Conservation (phyloP, 805 yeast genomes). For the Candida nonsorbophila region DNA sequence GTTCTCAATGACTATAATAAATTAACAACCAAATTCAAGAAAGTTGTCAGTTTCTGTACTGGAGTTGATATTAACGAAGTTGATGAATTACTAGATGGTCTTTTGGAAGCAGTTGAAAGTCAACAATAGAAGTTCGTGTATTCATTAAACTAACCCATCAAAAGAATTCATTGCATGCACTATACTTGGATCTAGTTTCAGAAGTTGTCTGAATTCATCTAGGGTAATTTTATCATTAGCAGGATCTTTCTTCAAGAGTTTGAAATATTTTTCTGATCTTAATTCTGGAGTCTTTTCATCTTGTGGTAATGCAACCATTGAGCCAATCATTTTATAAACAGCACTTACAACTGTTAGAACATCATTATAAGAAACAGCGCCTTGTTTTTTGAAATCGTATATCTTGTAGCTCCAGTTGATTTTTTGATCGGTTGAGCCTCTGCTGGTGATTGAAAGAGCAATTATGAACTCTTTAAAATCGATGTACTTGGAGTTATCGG, state of each 20-base stretch:
- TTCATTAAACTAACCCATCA: slow-evolving; percentile 62
- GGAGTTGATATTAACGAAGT: slow-evolving; percentile 80
- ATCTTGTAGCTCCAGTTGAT: slow-evolving; percentile 84
- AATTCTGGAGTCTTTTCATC: slow-evolving; percentile 91
- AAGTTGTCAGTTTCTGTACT: slow-evolving; percentile 85
- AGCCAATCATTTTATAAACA: slow-evolving; percentile 92
- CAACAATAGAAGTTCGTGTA: slow-evolving; percentile 12
- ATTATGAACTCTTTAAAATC: slow-evolving; percentile 91
- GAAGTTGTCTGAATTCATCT: slow-evolving; percentile 80
- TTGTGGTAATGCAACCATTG: slow-evolving; percentile 82
- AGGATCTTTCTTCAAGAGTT: slow-evolving; percentile 61
- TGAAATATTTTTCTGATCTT: slow-evolving; percentile 78
- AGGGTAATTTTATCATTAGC: slow-evolving; percentile 61
- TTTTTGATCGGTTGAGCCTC: slow-evolving; percentile 83
- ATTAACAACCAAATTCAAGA: slow-evolving; percentile 63
- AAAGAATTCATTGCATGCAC: slow-evolving; percentile 72
- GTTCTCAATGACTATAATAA: slow-evolving; percentile 42
- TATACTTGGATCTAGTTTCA: slow-evolving; percentile 73
- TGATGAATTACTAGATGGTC: slow-evolving; percentile 74
- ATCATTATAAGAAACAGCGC: slow-evolving; percentile 70
- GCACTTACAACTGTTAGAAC: slow-evolving; percentile 75
- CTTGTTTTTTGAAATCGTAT: slow-evolving; percentile 80
- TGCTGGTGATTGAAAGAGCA: slow-evolving; percentile 78
- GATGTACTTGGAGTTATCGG: slow-evolving; percentile 70
- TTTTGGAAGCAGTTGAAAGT: slow-evolving; percentile 86